phyloP scores from a whole-genome alignment of 495 filamentous ascomycete species.

The Annulohypoxylon maeteangense region DNA sequence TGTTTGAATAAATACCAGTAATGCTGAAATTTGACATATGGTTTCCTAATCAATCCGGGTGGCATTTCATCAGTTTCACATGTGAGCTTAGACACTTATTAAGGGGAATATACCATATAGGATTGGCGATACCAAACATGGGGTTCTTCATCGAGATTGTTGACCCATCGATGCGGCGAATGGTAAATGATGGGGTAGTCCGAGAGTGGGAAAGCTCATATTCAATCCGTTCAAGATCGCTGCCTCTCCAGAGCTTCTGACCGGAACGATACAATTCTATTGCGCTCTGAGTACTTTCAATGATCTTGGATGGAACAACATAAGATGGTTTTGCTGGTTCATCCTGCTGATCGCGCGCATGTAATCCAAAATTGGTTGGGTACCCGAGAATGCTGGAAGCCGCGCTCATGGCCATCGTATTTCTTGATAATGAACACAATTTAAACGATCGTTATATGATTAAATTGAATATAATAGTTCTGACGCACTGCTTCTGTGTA shows the following conservation, averaged over 20 bases:
- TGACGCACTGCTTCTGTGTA: background rate
- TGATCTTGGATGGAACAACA: background rate
- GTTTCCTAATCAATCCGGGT: background rate
- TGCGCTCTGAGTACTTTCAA: constrained; percentile 8
- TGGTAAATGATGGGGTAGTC: background rate
- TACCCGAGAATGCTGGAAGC: background rate
- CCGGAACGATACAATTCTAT: constrained; percentile 23
- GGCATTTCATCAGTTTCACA: background rate
- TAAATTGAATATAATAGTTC: background rate
- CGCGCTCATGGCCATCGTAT: background rate
- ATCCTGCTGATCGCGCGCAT: background rate
- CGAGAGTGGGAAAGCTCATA: constrained; percentile 10
- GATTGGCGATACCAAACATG: background rate
- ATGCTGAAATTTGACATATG: constrained; percentile 8
- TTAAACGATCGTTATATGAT: background rate
- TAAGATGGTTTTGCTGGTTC: background rate
- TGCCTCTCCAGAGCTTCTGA: constrained; percentile 5
- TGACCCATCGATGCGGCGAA: constrained; percentile 24
- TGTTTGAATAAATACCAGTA: constrained; percentile 13
- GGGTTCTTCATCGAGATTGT: constrained; percentile 3
- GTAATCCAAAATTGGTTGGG: background rate
- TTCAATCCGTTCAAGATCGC: constrained; percentile 18
- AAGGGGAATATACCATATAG: constrained; percentile 11
- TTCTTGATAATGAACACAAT: background rate
- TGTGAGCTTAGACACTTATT: background rate